A percentile compares a stretch with the other conserved stretches of the same genome.
Evolutionary conservation across 768 basidiomycete species (phyloP).

Genomic region (Tylopilus subfusipes): DNA sequence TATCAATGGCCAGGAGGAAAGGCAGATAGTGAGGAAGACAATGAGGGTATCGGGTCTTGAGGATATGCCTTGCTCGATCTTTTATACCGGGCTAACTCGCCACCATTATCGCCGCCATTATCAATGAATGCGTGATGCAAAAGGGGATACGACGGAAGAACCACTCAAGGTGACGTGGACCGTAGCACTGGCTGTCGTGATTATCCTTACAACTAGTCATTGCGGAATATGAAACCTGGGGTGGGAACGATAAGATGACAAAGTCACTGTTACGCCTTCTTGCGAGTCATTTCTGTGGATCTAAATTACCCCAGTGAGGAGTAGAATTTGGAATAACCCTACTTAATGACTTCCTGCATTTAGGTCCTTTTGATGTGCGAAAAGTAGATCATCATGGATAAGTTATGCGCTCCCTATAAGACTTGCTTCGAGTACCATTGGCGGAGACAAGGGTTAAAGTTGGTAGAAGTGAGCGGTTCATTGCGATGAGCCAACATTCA

Average conservation of each 20-base stretch:
- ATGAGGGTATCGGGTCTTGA: not conserved
- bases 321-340: not conserved
- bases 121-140: not conserved
- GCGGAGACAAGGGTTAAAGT: too few relatives aligned
- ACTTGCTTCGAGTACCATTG: too few relatives aligned
- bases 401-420: too few relatives aligned
- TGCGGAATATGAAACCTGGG: not conserved
- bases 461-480: too few relatives aligned
- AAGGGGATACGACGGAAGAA: not conserved
- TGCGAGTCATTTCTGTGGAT: not conserved
- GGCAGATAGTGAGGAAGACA: not conserved
- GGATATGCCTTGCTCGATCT: not conserved
- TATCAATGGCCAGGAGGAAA: conserved; percentile 8
- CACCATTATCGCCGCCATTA: not conserved
- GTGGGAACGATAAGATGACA: not conserved
- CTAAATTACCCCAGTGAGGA: not conserved
- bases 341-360: not conserved
- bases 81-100: not conserved
- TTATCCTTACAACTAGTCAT: not conserved
- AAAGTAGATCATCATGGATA: not conserved
- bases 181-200: not conserved
- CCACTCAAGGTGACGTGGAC: not conserved
- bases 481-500: too few relatives aligned
- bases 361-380: not conserved
- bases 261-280: not conserved